Evolutionary conservation across 495 filamentous ascomycete species (phyloP).

Genomic region (Neurospora sp.): DNA sequence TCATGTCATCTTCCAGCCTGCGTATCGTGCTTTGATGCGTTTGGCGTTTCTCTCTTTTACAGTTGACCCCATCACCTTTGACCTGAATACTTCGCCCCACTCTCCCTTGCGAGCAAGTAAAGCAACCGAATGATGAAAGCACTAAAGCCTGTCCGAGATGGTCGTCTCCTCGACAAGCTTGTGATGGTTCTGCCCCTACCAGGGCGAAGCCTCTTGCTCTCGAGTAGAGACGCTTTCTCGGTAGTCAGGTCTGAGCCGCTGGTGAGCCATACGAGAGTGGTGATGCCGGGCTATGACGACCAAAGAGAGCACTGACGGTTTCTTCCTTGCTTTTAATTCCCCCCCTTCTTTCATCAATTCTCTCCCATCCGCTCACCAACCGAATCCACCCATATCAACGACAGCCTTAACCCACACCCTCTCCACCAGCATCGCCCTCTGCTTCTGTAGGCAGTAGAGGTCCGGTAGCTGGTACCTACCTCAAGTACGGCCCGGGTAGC

Average conservation of each 20-base stretch:
- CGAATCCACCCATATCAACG: too few species aligned
- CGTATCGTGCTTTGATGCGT: background rate
- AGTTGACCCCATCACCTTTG: background rate
- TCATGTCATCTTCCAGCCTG: background rate
- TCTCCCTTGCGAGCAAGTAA: too few species aligned
- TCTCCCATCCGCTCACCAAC: too few species aligned
- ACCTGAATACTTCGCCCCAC: background rate
- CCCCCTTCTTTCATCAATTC: too few species aligned
- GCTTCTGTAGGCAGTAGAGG: too few species aligned
- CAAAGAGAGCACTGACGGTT: conserved; percentile 47
- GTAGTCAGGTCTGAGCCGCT: conserved; percentile 20
- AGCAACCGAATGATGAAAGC: conserved; percentile 27
- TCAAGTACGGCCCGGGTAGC: too few species aligned
- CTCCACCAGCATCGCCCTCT: too few species aligned
- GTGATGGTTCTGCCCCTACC: conserved; percentile 15
- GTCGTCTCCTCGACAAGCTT: conserved; percentile 6
- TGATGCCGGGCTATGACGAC: conserved; percentile 22
- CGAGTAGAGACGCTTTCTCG: background rate
- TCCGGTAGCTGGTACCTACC: too few species aligned
- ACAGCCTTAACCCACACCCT: too few species aligned
- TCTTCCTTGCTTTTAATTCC: background rate
- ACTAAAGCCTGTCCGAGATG: conserved; percentile 9
- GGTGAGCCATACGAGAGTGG: conserved; percentile 2
- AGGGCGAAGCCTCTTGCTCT: conserved; percentile 23
- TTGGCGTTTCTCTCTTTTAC: background rate